phyloP scores from a whole-genome alignment of 2,329 filamentous ascomycete species.

The Epichloe baconii region DNA sequence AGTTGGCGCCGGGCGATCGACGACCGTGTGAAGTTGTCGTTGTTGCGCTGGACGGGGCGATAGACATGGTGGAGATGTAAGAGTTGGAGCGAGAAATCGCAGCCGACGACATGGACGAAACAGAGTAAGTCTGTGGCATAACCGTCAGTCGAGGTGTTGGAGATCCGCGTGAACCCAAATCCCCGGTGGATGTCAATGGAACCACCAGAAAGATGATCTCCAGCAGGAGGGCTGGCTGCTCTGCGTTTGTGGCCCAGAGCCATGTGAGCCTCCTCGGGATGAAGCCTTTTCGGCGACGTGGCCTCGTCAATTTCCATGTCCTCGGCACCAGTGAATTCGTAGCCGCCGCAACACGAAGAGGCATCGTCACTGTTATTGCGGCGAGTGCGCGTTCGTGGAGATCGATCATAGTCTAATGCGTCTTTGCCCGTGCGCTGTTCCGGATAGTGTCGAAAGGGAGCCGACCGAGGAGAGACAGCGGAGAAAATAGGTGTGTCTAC shows the following conservation, averaged over 20 bases:
- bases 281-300: conserved; percentile 35
- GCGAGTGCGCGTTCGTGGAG: conserved; percentile 30
- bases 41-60: conserved; percentile 28
- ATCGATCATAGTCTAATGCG: conserved; percentile 32
- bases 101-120: conserved; percentile 30
- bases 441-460: conserved; percentile 26
- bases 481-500: conserved; percentile 35
- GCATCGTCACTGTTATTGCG: conserved; percentile 42
- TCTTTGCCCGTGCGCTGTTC: conserved; percentile 34
- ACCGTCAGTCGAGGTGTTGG: conserved; percentile 36
- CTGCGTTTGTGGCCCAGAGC: conserved; percentile 38
- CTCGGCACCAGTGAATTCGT: conserved; percentile 24
- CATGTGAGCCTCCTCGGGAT: conserved; percentile 33
- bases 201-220: conserved; percentile 29
- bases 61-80: conserved; percentile 32
- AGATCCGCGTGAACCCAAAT: conserved; percentile 35
- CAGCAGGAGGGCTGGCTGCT: conserved; percentile 39
- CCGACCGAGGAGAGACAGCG: conserved; percentile 32
- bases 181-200: conserved; percentile 29
- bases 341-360: conserved; percentile 31
- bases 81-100: conserved; percentile 30
- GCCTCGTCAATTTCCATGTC: conserved; percentile 41
- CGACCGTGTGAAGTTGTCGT: conserved; percentile 32
- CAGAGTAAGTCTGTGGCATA: conserved; percentile 29
- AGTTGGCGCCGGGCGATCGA: conserved; percentile 32